These are phyloP conservation scores for Basipetospora chlamydospora DNA, from an alignment of 2,329 filamentous ascomycete species.

Conservation along the genomic window DNA sequence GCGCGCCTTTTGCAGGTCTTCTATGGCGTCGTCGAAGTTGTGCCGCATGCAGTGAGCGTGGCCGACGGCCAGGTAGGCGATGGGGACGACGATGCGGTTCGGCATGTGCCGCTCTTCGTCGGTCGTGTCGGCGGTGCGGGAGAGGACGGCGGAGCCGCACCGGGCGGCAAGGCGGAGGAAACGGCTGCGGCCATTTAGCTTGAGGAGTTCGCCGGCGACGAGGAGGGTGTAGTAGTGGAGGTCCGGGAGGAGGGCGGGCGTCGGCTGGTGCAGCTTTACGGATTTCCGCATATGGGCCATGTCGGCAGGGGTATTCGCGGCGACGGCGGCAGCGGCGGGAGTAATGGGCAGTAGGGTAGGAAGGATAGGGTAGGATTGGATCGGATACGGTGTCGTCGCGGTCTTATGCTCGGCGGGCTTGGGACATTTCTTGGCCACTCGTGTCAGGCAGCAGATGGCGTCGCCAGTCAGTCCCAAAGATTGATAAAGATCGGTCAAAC, in stretches of 20 bases:
- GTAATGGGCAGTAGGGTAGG: too few relatives aligned
- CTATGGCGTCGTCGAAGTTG: not conserved
- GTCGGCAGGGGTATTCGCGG: too few relatives aligned
- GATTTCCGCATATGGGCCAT: too few relatives aligned
- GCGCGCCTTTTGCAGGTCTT: not conserved
- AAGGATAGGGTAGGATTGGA: too few relatives aligned
- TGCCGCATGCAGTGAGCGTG: not conserved
- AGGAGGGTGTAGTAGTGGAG: conserved; percentile 1
- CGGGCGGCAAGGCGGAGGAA: not conserved
- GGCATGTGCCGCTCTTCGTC: too few relatives aligned
- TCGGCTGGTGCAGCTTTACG: not conserved
- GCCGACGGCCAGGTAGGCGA: conserved; percentile 2
- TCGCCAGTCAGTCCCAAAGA: too few relatives aligned
- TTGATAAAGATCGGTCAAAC: too few relatives aligned
- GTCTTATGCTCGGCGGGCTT: too few relatives aligned
- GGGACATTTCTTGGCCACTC: too few relatives aligned
- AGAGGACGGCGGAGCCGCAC: conserved; percentile 1
- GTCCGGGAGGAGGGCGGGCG: not conserved
- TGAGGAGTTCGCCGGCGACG: not conserved
- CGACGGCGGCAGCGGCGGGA: too few relatives aligned
- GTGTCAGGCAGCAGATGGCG: too few relatives aligned
- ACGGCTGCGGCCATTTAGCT: not conserved
- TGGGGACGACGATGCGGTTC: conserved; percentile 1
- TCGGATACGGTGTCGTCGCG: too few relatives aligned
- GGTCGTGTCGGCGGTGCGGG: not conserved